Percentiles rank a stretch among this genome's conserved stretches.
These are phyloP conservation scores for Lasiosphaeriaceae sp. DNA, from an alignment of 495 filamentous ascomycete species.

Conservation along the genomic window DNA sequence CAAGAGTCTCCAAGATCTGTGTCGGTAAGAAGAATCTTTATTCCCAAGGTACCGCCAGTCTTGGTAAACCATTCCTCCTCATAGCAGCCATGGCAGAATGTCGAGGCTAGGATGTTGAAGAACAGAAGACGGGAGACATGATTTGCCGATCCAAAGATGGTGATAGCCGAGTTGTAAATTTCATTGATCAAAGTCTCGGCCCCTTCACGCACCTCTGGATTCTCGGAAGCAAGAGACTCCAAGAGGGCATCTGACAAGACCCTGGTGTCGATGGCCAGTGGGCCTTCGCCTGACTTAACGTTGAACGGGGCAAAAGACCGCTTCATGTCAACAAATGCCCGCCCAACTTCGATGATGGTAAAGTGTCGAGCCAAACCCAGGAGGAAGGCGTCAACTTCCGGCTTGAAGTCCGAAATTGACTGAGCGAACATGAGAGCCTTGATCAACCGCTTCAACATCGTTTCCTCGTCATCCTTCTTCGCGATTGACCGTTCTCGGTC, in stretches of 20 bases:
- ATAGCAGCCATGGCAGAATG: slow-evolving; percentile 90
- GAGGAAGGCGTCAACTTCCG: slow-evolving; percentile 67
- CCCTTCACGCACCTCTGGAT: slow-evolving; percentile 72
- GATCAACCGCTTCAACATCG: slow-evolving; percentile 74
- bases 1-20: slow-evolving; percentile 79
- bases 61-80: slow-evolving; percentile 98
- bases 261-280: slow-evolving; percentile 76
- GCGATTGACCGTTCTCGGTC: slow-evolving; percentile 76
- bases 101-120: slow-evolving; percentile 73
- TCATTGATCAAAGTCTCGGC: slow-evolving; percentile 72
- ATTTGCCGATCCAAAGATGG: slow-evolving; percentile 73
- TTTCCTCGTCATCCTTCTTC: slow-evolving; percentile 81
- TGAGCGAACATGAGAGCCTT: slow-evolving; percentile 84
- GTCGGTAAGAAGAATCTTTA: slow-evolving; percentile 74
- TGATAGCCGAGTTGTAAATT: slow-evolving; percentile 70
- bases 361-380: slow-evolving; percentile 83
- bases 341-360: slow-evolving; percentile 83
- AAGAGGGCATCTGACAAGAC: slow-evolving; percentile 84
- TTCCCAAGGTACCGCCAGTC: slow-evolving; percentile 83
- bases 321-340: slow-evolving; percentile 69
- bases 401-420: slow-evolving; percentile 73
- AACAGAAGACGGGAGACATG: slow-evolving; percentile 70
- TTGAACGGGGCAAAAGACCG: slow-evolving; percentile 72
- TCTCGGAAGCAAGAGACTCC: slow-evolving; percentile 81
- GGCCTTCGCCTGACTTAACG: slow-evolving; percentile 79